Percentiles rank a stretch among this genome's conserved stretches.
These are phyloP conservation scores for Dipteronia dyeriana DNA, from an alignment of 345 rosid species.

Conservation along the genomic window DNA sequence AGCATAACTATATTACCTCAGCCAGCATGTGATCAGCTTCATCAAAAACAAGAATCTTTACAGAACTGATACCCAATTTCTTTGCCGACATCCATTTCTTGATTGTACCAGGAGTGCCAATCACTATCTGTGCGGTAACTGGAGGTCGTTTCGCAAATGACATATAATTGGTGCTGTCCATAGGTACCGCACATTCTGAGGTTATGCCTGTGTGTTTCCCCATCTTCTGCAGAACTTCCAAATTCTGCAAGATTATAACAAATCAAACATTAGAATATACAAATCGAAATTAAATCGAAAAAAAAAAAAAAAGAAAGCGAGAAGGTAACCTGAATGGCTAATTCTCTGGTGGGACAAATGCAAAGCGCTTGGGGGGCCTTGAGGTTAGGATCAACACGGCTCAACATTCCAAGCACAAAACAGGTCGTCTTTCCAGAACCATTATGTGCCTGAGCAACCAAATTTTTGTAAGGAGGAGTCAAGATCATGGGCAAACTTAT, in stretches of 20 bases:
- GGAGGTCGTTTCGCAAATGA: conserved; percentile 43
- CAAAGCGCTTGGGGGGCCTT: conserved; percentile 85
- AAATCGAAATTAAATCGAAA: not conserved
- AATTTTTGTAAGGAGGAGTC: conserved; percentile 78
- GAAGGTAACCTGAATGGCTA: conserved; percentile 81
- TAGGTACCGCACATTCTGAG: conserved; percentile 75
- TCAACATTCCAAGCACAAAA: conserved; percentile 93
- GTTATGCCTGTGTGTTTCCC: conserved; percentile 83
- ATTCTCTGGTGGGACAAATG: conserved; percentile 92
- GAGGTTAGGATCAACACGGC: conserved; percentile 66
- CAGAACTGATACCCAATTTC: conserved; percentile 50
- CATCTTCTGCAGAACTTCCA: conserved; percentile 93
- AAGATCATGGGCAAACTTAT: conserved; percentile 91
- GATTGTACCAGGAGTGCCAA: conserved; percentile 96
- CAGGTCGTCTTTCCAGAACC: conserved; percentile 99
- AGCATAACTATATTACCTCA: conserved; percentile 46
- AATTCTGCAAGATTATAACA: conserved; percentile 48
- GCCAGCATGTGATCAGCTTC: conserved; percentile 99
- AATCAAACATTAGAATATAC: not conserved
- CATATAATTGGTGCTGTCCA: conserved; percentile 40
- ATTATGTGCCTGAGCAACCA: conserved; percentile 94
- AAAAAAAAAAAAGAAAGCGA: not conserved
- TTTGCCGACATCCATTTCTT: conserved; percentile 68
- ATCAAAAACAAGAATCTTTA: conserved; percentile 92
- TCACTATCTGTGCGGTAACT: conserved; percentile 72